Base-by-base conservation (phyloP, 2,329 filamentous ascomycete species). In the Cercospora brassicicola region DNA sequence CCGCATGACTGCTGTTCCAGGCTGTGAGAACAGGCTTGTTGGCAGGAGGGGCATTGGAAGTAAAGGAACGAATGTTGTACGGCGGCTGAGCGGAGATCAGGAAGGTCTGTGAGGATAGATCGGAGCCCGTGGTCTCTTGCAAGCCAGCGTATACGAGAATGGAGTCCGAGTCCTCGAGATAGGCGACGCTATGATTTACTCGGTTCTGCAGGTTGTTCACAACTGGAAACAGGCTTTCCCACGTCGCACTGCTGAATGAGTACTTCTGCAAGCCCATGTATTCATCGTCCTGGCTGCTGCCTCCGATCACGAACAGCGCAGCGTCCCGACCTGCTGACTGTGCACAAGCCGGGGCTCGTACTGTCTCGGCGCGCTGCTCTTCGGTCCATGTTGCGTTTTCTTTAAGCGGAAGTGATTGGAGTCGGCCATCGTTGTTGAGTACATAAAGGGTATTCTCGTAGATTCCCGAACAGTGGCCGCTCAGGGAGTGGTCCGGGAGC, bases 101-200 rank as follows among this genome's bases (percentile, higher is more conserved):
- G 75, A 94, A 96, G 0, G 92, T 94, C 73, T 92, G 86, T 1
- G 89, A 87, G 0, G 91, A 93, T 0, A 86, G 82, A 6, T 82
- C 79, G 8, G 81, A 79, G 36, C 80, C 77, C 48, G 81, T 81
- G 28, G 87, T 87, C 72, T 89, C 86, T 73, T 89, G 88, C 15
- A 85, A 88, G 56, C 94, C 94, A 33, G 90, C 91, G 77, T 94
- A 97, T 28, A 97, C 85, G 26, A 97, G 81, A 64, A 98, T 91
- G 3, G 88, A 86, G 65, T 92, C 85, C 15, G 88, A 86, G 23
- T 85, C 85, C 69, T 88, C 85, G 64, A 98, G 83, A 77, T 93
- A 97, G 18, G 87, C 85, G 11, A 91, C 90, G 72, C 88, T 89
- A 78, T 98, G 94, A 73, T 90, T 87, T 67, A 88, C 83, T 67